Conservation (phyloP, 768 basidiomycete genomes). For the Leccinum longicurvipes region DNA sequence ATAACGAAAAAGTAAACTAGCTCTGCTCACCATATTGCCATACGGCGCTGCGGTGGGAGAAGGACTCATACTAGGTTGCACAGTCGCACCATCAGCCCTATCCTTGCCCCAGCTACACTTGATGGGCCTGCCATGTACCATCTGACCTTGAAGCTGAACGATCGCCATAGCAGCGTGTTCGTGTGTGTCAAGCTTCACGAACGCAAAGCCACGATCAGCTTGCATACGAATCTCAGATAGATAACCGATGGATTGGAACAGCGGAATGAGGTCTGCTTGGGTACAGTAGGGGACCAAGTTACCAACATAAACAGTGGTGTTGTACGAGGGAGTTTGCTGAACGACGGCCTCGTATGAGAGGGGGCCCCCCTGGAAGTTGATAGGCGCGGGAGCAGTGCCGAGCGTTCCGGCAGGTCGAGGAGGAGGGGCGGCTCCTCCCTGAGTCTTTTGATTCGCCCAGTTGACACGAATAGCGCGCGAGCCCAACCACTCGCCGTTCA, state of each 20-base stretch:
- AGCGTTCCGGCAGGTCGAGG: slow-evolving; percentile 43
- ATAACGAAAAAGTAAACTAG: not conserved
- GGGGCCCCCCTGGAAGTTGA: slow-evolving; percentile 87
- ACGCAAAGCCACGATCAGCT: slow-evolving; percentile 97
- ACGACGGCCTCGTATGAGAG: slow-evolving; percentile 93
- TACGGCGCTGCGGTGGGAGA: slow-evolving; percentile 62
- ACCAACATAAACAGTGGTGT: slow-evolving; percentile 96
- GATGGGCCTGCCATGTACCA: slow-evolving; percentile 95
- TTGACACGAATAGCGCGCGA: slow-evolving; percentile 98
- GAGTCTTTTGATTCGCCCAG: slow-evolving; percentile 99
- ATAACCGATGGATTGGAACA: slow-evolving; percentile 98
- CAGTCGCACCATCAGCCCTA: slow-evolving; percentile 66
- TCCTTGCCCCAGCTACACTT: slow-evolving; percentile 99
- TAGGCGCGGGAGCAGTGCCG: slow-evolving; percentile 77
- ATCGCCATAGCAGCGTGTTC: slow-evolving; percentile 99
- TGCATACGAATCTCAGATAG: slow-evolving; percentile 99
- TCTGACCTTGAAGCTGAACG: slow-evolving; percentile 93
- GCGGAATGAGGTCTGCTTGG: slow-evolving; percentile 94
- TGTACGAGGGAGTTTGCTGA: slow-evolving; percentile 88
- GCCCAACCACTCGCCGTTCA: slow-evolving; percentile 99
- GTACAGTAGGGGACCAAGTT: slow-evolving; percentile 97
- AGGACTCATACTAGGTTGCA: slow-evolving; percentile 56
- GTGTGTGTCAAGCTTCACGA: slow-evolving; percentile 97
- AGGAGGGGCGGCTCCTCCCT: slow-evolving; percentile 45
- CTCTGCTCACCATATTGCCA: slow-evolving; percentile 63